Percentiles rank a stretch among this genome's conserved stretches.
Evolutionary conservation across 2,329 filamentous ascomycete species (phyloP).

Genomic region (Venturia carpophila): DNA sequence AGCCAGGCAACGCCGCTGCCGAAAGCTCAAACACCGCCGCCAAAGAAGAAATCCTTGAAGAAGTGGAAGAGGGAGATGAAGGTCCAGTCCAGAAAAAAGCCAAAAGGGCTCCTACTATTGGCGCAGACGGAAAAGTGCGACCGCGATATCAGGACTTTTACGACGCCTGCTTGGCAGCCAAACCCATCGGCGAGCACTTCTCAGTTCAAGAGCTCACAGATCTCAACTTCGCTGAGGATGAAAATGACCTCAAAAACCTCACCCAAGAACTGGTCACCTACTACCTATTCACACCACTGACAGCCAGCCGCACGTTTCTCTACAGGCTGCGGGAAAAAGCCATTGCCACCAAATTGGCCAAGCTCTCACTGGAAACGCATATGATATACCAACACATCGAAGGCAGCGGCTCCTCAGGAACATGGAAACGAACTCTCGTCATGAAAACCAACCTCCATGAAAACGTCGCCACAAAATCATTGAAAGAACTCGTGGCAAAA

Average conservation of each 20-base stretch:
- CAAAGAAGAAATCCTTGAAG: slow-evolving; percentile 1
- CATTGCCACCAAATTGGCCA: slow-evolving; percentile 14
- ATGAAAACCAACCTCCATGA: slow-evolving; percentile 75
- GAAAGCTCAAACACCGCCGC: background rate
- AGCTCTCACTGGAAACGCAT: slow-evolving; percentile 54
- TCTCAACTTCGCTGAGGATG: slow-evolving; percentile 7
- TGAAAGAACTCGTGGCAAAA: slow-evolving; percentile 77
- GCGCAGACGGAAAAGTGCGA: background rate
- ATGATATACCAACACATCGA: slow-evolving; percentile 88
- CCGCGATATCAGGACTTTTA: slow-evolving; percentile 15
- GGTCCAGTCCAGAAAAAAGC: background rate
- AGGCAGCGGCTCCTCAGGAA: slow-evolving; percentile 71
- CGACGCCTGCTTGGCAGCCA: slow-evolving; percentile 17
- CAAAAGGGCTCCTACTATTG: background rate
- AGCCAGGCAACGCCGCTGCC: background rate
- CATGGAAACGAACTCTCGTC: slow-evolving; percentile 85
- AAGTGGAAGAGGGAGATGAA: background rate
- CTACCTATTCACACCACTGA: slow-evolving; percentile 15
- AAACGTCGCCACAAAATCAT: slow-evolving; percentile 66
- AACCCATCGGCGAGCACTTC: slow-evolving; percentile 15
- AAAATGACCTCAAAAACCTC: slow-evolving; percentile 14
- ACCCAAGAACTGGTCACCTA: slow-evolving; percentile 9
- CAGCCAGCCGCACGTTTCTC: background rate
- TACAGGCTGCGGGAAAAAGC: slow-evolving; percentile 12
- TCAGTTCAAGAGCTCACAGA: slow-evolving; percentile 16